These are phyloP conservation scores for Aplosporella prunicola DNA, from an alignment of 2,329 filamentous ascomycete genomes.

Conservation along the genomic window DNA sequence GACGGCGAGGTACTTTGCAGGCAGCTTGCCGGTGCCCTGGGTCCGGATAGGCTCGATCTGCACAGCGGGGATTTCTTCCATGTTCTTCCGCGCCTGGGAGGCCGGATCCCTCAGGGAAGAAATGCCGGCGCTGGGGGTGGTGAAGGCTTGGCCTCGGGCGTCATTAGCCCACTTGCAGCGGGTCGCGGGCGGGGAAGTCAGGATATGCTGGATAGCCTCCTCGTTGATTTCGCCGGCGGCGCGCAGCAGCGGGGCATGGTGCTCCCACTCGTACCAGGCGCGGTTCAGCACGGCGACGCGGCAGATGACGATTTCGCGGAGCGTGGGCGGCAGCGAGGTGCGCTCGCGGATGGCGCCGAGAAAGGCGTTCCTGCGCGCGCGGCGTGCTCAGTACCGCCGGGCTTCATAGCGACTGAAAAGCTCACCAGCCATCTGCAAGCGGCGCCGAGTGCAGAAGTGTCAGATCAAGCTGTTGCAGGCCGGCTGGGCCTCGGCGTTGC, in stretches of 20 bases:
- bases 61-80: neutral
- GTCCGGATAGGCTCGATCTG: too few relatives aligned
- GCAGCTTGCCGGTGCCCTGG: conserved; percentile 32
- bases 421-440: conserved; percentile 46
- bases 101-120: neutral
- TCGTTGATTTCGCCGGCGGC: conserved; percentile 51
- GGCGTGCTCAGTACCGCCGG: neutral
- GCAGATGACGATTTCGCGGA: conserved; percentile 72
- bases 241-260: conserved; percentile 61
- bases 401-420: too few relatives aligned
- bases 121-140: neutral
- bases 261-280: conserved; percentile 78
- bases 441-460: conserved; percentile 46
- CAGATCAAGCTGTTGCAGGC: conserved; percentile 44
- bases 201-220: conserved; percentile 25
- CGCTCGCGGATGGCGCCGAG: conserved; percentile 46
- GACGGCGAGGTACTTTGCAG: conserved; percentile 56
- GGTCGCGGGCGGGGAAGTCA: conserved; percentile 14
- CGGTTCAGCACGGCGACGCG: conserved; percentile 70
- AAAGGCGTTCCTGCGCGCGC: conserved; percentile 40
- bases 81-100: neutral
- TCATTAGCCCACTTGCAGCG: conserved; percentile 4
- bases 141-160: too few relatives aligned
- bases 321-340: conserved; percentile 39
- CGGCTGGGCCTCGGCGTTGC: conserved; percentile 40